Evolutionary conservation across 495 filamentous ascomycete genomes (phyloP).

Genomic region (Parmelia sp.): DNA sequence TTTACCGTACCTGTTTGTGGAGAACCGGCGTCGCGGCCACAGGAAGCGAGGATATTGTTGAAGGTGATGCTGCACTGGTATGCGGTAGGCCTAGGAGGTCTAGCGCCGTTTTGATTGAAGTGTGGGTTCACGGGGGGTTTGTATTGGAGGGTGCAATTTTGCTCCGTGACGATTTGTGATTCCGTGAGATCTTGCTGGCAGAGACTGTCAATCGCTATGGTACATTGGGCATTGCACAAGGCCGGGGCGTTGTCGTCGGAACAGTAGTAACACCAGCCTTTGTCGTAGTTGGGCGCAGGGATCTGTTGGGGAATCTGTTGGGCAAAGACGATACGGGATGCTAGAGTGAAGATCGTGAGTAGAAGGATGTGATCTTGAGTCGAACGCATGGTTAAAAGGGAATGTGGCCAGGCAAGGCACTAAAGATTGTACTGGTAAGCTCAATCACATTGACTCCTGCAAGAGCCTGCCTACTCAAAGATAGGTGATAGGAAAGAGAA

Average conservation of each 20-base stretch:
- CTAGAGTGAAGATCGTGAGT: background rate
- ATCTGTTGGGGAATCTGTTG: background rate
- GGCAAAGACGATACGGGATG: background rate
- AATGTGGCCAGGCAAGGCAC: background rate
- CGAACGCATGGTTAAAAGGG: background rate
- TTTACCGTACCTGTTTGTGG: background rate
- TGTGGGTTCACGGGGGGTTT: conserved; percentile 3
- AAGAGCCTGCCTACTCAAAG: background rate
- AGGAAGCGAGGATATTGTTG: conserved; percentile 3
- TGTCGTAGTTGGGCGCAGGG: background rate
- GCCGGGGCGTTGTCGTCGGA: conserved; percentile 13
- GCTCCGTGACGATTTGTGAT: conserved; percentile 3
- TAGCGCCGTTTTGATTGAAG: background rate
- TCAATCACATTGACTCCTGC: too few relatives aligned
- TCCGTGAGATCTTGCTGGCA: conserved; percentile 6
- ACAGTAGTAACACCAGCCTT: conserved; percentile 20
- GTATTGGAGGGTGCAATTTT: conserved; percentile 18
- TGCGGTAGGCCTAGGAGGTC: background rate
- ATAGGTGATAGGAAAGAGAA: background rate
- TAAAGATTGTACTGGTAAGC: background rate
- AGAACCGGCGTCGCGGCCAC: conserved; percentile 14
- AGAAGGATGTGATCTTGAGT: background rate
- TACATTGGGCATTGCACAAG: conserved; percentile 18
- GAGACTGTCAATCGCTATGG: conserved; percentile 2
- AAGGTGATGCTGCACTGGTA: conserved; percentile 2